Evolutionary conservation across 1,139 yeast genomes (phyloP).

Genomic region (Tardiomyces blankii): DNA sequence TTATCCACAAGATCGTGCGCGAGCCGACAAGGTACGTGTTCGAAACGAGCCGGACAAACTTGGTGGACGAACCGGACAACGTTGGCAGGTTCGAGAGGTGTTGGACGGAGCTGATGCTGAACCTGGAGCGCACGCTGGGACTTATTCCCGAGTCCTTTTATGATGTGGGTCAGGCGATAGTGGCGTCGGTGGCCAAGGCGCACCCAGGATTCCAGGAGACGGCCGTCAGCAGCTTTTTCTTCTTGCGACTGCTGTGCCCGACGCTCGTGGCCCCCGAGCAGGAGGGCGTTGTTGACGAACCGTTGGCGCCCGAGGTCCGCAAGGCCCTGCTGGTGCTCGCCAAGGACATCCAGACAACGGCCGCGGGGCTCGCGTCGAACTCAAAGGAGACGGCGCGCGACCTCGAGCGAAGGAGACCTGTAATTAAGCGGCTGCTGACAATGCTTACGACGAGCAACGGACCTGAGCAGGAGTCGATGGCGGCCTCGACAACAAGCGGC

Average conservation of each 20-base stretch:
- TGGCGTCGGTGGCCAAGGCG: slow-evolving; percentile 41
- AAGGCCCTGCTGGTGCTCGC: slow-evolving; percentile 66
- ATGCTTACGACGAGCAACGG: background rate
- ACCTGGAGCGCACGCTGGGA: slow-evolving; percentile 41
- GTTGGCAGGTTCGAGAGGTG: slow-evolving; percentile 28
- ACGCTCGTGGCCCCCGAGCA: slow-evolving; percentile 77
- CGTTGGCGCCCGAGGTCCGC: slow-evolving; percentile 35
- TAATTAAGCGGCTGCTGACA: slow-evolving; percentile 14
- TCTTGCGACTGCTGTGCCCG: slow-evolving; percentile 78
- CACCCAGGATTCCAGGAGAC: slow-evolving; percentile 46
- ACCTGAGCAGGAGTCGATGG: background rate
- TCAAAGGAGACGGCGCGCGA: slow-evolving; percentile 41
- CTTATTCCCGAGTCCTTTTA: slow-evolving; percentile 52
- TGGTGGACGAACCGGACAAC: slow-evolving; percentile 32
- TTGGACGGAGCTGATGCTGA: slow-evolving; percentile 34
- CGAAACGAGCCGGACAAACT: slow-evolving; percentile 33
- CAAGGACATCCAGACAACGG: slow-evolving; percentile 71
- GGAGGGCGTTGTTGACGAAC: slow-evolving; percentile 24
- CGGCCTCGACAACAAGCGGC: background rate
- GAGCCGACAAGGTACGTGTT: slow-evolving; percentile 51
- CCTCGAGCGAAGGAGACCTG: too few species aligned
- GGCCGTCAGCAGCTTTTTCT: slow-evolving; percentile 70
- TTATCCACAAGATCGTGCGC: slow-evolving; percentile 39
- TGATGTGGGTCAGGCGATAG: slow-evolving; percentile 53
- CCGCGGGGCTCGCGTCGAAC: slow-evolving; percentile 56